Evolutionary conservation across 345 rosid genomes (phyloP), one percentile per base, ranked within the genome.

Genomic region (Gossypium australe): DNA sequence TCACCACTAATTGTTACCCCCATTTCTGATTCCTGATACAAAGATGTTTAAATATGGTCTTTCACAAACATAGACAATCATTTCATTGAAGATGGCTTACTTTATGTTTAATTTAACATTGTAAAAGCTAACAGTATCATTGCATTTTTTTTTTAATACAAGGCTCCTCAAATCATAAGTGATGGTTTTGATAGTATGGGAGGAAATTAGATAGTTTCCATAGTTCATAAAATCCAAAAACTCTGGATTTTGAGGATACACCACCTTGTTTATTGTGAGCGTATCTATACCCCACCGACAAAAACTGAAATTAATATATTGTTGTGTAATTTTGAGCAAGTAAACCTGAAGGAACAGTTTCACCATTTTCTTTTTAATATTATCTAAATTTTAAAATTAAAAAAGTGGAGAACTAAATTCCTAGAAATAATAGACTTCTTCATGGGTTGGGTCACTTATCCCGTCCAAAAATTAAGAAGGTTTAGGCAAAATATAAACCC

Each of bases 1-100:
- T 70, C 68, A 57, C 73, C 75, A 10, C 77, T 64, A 78, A 62
- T 65, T 11, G 64, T 71, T 22, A 4, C 64, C 61, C 67, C 53
- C 38, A 44, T 34, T 71, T 61, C 43, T 56, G 73, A 22, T 60
- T 17, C 73, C 71, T 71, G 17, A 57, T 58, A 20, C 56, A 14
- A 47, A 57, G 1, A 7, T 29, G 51, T 56, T 41, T 44, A 47
- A 67, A 53, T 72, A 71, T 43, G 61, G 48, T 61, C 71, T 49
- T 27, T 61, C 24, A 25, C 17, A 51, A 34, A 34, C 7, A 34
- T 34, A 34, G 58, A n/a, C 14, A 43, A 58, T 59, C 3, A 70
- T 49, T 38, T 47, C 34, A 22, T 66, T 38, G 67, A 48, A 41
- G 71, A 7, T 65, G 22, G 5, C 34, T 70, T 17, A 29, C 61